Conservation (phyloP, 192 early-diverging fungal genomes). For the Backusella parvicylindrica region DNA sequence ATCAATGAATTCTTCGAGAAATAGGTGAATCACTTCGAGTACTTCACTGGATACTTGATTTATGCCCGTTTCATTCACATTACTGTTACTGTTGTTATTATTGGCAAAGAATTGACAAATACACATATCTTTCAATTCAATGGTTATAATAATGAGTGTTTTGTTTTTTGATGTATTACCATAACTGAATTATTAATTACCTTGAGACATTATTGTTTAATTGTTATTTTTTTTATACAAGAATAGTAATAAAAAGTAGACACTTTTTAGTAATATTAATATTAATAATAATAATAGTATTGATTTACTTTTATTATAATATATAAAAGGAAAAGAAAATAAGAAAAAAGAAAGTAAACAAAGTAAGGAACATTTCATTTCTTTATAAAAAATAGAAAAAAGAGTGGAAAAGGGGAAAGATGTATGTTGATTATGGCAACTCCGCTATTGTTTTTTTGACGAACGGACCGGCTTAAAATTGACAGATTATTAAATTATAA, state of each 20-base stretch:
- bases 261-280: neutral
- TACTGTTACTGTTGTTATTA: neutral
- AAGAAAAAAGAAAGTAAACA: neutral
- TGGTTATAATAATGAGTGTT: neutral
- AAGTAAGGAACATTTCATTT: conserved; percentile 3
- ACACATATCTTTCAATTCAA: neutral
- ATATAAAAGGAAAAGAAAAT: neutral
- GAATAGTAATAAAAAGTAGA: neutral
- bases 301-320: neutral
- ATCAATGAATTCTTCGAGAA: conserved; percentile 54
- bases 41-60: conserved; percentile 54
- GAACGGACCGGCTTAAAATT: neutral
- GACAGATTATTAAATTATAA: neutral
- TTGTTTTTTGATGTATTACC: neutral
- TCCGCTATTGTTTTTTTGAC: conserved; percentile 5
- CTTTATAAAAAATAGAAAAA: neutral
- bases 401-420: neutral
- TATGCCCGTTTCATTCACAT: conserved; percentile 37
- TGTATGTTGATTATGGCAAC: neutral
- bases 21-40: conserved; percentile 47
- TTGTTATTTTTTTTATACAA: neutral
- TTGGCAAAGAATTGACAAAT: neutral
- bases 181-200: no score
- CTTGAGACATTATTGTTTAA: no score
- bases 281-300: neutral